Percentiles rank a stretch among this genome's conserved stretches.
phyloP scores from a whole-genome alignment of 148 eudicot genomes.

The Heliosperma pusillum region DNA sequence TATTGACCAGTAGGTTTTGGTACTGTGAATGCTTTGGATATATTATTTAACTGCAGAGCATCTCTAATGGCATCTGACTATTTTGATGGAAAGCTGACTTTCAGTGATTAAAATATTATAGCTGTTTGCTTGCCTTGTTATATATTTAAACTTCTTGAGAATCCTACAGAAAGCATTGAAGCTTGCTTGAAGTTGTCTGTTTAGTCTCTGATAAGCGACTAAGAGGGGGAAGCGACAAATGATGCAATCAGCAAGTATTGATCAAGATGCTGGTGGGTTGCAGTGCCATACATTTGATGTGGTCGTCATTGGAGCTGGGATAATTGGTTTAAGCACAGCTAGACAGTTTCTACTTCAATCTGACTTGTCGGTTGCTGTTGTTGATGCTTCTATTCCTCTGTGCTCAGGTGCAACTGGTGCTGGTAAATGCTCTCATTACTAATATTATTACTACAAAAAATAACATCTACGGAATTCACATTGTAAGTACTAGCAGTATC shows the following conservation, averaged over 20 bases:
- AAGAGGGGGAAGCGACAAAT: slow-evolving; percentile 5
- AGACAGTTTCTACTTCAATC: slow-evolving; percentile 28
- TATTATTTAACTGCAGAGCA: slow-evolving; percentile 10
- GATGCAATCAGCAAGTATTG: background rate
- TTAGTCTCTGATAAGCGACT: slow-evolving; percentile 1
- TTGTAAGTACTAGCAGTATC: too few relatives aligned
- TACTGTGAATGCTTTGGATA: slow-evolving; percentile 1
- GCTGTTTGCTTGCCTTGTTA: background rate
- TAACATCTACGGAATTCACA: too few relatives aligned
- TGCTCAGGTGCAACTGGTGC: slow-evolving; percentile 28
- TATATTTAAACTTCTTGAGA: background rate
- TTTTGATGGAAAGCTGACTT: slow-evolving; percentile 5
- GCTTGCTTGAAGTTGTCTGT: background rate
- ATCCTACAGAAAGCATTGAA: slow-evolving; percentile 5
- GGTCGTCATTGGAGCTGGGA: slow-evolving; percentile 28
- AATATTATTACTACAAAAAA: background rate
- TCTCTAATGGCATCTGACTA: slow-evolving; percentile 15
- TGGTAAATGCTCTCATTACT: slow-evolving; percentile 10
- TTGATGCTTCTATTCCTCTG: slow-evolving; percentile 28
- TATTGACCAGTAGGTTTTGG: background rate
- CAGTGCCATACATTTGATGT: slow-evolving; percentile 17
- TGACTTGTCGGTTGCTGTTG: slow-evolving; percentile 23
- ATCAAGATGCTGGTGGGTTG: background rate
- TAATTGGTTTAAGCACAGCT: slow-evolving; percentile 25
- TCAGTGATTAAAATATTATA: slow-evolving; percentile 1